Conservation (phyloP, 2,329 filamentous ascomycete species). For the Aspergillus versicolor region DNA sequence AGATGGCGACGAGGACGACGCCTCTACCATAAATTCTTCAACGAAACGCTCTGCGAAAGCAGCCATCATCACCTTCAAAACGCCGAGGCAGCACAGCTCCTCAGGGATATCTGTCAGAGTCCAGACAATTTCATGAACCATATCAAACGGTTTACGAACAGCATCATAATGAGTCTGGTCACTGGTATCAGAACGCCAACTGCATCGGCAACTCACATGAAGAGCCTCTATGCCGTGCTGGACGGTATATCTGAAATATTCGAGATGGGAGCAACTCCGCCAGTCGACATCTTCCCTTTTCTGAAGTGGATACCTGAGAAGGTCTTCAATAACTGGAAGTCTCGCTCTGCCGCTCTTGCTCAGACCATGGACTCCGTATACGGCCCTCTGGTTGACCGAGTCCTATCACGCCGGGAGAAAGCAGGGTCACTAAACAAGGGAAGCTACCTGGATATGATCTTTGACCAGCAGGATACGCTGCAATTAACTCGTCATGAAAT, state of each 20-base stretch:
- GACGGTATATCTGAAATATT: not conserved
- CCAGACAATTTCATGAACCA: slow-evolving; percentile 50
- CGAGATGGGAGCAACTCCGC: slow-evolving; percentile 50
- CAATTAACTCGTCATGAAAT: slow-evolving; percentile 40
- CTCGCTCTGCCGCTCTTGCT: slow-evolving; percentile 35
- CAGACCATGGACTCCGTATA: slow-evolving; percentile 35
- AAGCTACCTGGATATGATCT: slow-evolving; percentile 42
- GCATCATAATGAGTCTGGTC: slow-evolving; percentile 45
- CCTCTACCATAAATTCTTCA: slow-evolving; percentile 47
- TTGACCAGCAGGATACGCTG: slow-evolving; percentile 36
- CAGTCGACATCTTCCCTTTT: slow-evolving; percentile 50
- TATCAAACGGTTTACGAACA: slow-evolving; percentile 51
- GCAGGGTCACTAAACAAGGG: slow-evolving; percentile 18
- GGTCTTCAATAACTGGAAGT: slow-evolving; percentile 42
- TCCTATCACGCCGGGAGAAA: slow-evolving; percentile 32
- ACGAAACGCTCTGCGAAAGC: slow-evolving; percentile 46
- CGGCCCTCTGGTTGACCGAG: slow-evolving; percentile 32
- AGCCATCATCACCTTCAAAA: slow-evolving; percentile 45
- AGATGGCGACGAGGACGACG: slow-evolving; percentile 50
- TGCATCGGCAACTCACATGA: not conserved
- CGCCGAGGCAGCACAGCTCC: slow-evolving; percentile 51
- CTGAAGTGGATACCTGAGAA: slow-evolving; percentile 45
- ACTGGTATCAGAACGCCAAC: not conserved
- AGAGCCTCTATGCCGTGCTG: not conserved
- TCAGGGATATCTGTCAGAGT: slow-evolving; percentile 43